These are phyloP conservation scores for Ramaria rubella DNA, from an alignment of 768 basidiomycete species.

Conservation along the genomic window DNA sequence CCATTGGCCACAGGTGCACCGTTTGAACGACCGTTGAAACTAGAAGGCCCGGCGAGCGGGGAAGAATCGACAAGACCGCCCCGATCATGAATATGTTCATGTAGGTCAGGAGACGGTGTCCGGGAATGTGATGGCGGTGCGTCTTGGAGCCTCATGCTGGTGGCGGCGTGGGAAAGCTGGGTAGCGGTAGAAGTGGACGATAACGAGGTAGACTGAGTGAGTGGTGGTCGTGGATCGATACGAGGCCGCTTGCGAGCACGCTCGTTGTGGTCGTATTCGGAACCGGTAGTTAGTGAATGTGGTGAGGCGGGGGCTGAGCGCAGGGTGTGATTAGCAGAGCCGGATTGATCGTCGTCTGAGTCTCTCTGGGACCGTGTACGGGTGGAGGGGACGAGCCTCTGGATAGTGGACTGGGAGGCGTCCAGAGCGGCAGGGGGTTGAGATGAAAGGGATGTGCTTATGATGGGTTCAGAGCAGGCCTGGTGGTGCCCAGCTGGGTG, in stretches of 20 bases:
- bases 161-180: conserved; percentile 20
- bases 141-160: conserved; percentile 47
- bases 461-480: conserved; percentile 3
- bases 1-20: conserved; percentile 14
- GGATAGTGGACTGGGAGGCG: conserved; percentile 23
- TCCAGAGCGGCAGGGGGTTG: conserved; percentile 23
- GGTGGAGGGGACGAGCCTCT: conserved; percentile 57
- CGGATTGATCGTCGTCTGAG: conserved; percentile 27
- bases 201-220: conserved; percentile 29
- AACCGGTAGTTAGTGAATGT: neutral
- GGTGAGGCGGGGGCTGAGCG: conserved; percentile 2
- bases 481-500: neutral
- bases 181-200: conserved; percentile 24
- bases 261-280: conserved; percentile 15
- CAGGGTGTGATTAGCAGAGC: neutral
- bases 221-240: conserved; percentile 34
- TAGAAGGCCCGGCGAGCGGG: conserved; percentile 46
- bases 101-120: conserved; percentile 32
- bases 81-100: neutral
- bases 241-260: conserved; percentile 69
- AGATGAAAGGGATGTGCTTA: conserved; percentile 8
- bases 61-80: conserved; percentile 20
- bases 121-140: conserved; percentile 37
- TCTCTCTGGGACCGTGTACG: conserved; percentile 59
- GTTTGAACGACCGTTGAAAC: conserved; percentile 10